A percentile compares a stretch with the other conserved stretches of the same genome.
These are phyloP conservation scores for Ascochyta koolunga DNA, from an alignment of 2,329 filamentous ascomycete genomes.

Conservation along the genomic window DNA sequence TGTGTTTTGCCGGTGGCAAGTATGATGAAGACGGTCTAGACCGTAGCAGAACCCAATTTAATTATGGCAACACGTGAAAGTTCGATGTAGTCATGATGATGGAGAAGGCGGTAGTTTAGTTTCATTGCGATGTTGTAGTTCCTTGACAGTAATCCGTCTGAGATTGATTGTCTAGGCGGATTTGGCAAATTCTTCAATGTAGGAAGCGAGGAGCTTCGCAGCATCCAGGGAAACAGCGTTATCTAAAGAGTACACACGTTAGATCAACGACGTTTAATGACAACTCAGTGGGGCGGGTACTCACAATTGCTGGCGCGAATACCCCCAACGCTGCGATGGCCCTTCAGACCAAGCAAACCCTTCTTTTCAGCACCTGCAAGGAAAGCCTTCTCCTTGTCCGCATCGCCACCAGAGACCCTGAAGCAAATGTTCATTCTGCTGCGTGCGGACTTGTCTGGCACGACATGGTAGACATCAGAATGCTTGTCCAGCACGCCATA, in stretches of 20 bases:
- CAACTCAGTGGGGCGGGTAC: constrained; percentile 19
- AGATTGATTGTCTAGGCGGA: constrained; percentile 24
- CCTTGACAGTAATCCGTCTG: neutral
- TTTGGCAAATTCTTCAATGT: constrained; percentile 65
- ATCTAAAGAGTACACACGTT: constrained; percentile 52
- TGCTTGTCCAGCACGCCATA: constrained; percentile 79
- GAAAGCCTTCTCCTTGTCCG: constrained; percentile 79
- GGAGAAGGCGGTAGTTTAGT: neutral
- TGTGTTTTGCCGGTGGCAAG: neutral
- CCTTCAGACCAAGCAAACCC: constrained; percentile 81
- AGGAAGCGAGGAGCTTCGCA: constrained; percentile 70
- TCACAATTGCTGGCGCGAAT: constrained; percentile 81
- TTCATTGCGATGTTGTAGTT: too few species aligned
- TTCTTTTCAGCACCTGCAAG: constrained; percentile 71
- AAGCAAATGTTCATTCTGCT: constrained; percentile 98
- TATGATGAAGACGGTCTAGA: constrained; percentile 1
- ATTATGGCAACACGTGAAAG: neutral
- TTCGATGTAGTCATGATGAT: neutral
- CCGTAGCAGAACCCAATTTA: neutral
- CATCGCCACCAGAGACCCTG: constrained; percentile 69
- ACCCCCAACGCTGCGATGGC: constrained; percentile 84
- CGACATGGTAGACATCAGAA: constrained; percentile 74
- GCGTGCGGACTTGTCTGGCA: constrained; percentile 75
- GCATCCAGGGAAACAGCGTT: constrained; percentile 77
- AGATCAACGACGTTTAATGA: neutral